phyloP scores from a whole-genome alignment of 2,329 filamentous ascomycete genomes.

The Claviceps paspali region DNA sequence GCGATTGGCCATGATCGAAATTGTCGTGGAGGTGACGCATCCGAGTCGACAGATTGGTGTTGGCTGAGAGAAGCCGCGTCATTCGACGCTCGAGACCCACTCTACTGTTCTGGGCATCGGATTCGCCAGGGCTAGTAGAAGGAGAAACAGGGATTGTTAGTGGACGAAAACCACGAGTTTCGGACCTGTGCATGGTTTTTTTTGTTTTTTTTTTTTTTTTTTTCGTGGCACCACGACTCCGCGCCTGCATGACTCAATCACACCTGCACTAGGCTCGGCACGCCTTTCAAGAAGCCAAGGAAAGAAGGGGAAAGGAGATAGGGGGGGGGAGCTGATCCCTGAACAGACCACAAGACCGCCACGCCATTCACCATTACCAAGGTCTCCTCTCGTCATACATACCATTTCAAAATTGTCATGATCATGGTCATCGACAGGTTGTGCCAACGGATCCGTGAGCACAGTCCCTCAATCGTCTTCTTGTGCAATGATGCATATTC shows the following conservation, averaged over 20 bases:
- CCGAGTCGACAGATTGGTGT: slow-evolving; percentile 16
- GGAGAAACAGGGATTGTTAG: neutral
- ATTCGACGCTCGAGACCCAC: slow-evolving; percentile 20
- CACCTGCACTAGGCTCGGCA: neutral
- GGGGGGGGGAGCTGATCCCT: too few species aligned
- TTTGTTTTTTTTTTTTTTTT: too few species aligned
- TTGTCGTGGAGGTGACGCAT: slow-evolving; percentile 15
- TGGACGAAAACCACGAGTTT: too few species aligned
- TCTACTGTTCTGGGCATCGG: slow-evolving; percentile 21
- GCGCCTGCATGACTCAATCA: too few species aligned
- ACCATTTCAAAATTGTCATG: slow-evolving; percentile 25
- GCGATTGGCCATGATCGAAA: slow-evolving; percentile 7
- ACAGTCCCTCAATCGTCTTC: slow-evolving; percentile 15
- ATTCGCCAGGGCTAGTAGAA: slow-evolving; percentile 19
- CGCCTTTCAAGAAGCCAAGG: too few species aligned
- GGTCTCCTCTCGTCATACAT: too few species aligned
- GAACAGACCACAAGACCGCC: too few species aligned
- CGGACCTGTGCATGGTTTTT: too few species aligned
- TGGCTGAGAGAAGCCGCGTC: slow-evolving; percentile 19
- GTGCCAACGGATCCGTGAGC: slow-evolving; percentile 21
- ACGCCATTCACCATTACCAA: too few species aligned
- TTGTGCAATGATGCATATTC: slow-evolving; percentile 8
- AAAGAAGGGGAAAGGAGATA: too few species aligned
- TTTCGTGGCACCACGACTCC: too few species aligned
- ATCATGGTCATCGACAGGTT: slow-evolving; percentile 24